These are phyloP conservation scores for Pythium rhizo-oryzae DNA, from an alignment of 352 stramenopile genomes.

Conservation along the genomic window DNA sequence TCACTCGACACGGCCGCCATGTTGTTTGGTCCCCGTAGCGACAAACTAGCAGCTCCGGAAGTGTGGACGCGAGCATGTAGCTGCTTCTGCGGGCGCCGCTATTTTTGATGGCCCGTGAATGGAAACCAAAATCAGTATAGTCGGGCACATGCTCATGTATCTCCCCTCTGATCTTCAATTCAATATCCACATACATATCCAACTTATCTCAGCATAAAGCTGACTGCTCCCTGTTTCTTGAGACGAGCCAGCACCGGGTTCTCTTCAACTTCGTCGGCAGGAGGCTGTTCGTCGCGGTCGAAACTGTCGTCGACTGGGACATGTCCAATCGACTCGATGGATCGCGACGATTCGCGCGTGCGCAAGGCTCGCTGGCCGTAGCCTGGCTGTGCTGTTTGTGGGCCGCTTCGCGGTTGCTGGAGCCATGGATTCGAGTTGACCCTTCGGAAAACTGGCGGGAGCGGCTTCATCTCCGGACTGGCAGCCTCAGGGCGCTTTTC, in stretches of 20 bases:
- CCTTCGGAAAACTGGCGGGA: constrained; percentile 23
- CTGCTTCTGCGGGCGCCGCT: neutral
- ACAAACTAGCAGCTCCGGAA: neutral
- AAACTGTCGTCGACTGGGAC: neutral
- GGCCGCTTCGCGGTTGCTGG: constrained; percentile 22
- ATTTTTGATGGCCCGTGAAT: constrained; percentile 14
- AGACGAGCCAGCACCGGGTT: constrained; percentile 79
- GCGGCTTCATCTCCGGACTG: constrained; percentile 24
- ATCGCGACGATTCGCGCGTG: constrained; percentile 4
- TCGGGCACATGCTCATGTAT: neutral
- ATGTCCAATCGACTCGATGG: constrained; percentile 12
- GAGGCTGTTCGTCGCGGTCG: constrained; percentile 23
- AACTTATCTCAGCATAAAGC: constrained; percentile 76
- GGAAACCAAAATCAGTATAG: constrained; percentile 6
- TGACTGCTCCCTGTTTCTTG: constrained; percentile 81
- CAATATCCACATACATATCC: constrained; percentile 1
- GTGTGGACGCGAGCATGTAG: neutral
- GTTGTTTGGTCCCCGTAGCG: neutral
- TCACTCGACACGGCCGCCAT: constrained; percentile 68
- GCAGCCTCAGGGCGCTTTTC: constrained; percentile 3
- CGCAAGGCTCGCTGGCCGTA: constrained; percentile 25
- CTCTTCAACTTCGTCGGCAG: constrained; percentile 41
- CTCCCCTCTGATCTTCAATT: constrained; percentile 1
- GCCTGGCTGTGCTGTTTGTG: constrained; percentile 11
- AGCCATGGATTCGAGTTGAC: constrained; percentile 30